A percentile compares a stretch with the other conserved stretches of the same genome.
Evolutionary conservation across 2,329 filamentous ascomycete genomes (phyloP).

Genomic region (Beauveria australis): DNA sequence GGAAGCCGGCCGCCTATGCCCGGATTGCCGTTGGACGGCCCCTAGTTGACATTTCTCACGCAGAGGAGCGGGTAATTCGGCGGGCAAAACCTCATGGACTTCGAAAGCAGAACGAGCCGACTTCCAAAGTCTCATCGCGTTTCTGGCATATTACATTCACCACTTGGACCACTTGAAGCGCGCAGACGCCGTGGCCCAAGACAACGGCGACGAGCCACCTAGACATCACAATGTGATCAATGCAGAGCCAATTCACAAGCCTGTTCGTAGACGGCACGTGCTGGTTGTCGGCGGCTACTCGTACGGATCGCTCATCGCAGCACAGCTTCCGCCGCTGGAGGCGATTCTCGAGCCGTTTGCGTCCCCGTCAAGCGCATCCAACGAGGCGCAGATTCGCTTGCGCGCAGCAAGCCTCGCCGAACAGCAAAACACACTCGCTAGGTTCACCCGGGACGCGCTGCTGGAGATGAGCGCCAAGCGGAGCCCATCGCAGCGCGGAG

Average conservation of each 20-base stretch:
- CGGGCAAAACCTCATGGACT: constrained; percentile 80
- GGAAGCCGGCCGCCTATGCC: not conserved
- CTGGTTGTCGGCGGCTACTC: constrained; percentile 75
- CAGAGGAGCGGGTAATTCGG: constrained; percentile 69
- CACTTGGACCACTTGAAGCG: constrained; percentile 37
- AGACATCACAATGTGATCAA: not conserved
- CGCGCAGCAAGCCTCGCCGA: constrained; percentile 61
- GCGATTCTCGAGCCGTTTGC: constrained; percentile 54
- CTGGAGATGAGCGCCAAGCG: constrained; percentile 19
- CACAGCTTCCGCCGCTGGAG: constrained; percentile 56
- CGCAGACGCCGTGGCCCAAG: not conserved
- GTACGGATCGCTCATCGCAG: constrained; percentile 78
- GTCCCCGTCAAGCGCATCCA: constrained; percentile 41
- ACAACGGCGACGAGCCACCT: not conserved
- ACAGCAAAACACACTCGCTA: constrained; percentile 46
- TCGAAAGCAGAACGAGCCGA: constrained; percentile 72
- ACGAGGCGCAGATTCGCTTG: constrained; percentile 60
- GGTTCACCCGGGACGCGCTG: constrained; percentile 25
- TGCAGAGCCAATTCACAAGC: not conserved
- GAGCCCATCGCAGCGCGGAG: constrained; percentile 21
- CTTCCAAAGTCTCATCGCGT: constrained; percentile 74
- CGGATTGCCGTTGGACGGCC: not conserved
- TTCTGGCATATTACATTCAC: constrained; percentile 66
- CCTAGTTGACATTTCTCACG: constrained; percentile 12
- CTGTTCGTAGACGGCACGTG: constrained; percentile 17